Evolutionary conservation across 1,284 basidiomycete species (phyloP).

Genomic region (Sporisorium sorghi): DNA sequence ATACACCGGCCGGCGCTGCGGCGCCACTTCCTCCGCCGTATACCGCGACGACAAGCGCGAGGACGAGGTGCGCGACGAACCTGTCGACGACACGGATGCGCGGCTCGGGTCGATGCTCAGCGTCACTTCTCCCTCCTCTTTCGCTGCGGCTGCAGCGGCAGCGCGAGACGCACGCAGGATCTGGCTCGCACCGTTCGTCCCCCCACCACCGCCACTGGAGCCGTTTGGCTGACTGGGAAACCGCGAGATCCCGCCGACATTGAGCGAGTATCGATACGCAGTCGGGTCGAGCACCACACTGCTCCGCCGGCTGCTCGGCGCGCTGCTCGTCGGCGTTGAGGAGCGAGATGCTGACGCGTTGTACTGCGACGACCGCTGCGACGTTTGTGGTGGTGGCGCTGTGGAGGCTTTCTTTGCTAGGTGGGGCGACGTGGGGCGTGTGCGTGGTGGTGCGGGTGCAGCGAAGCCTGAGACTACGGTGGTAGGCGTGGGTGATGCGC

Average conservation of each 20-base stretch:
- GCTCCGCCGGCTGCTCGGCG: slow-evolving; percentile 19
- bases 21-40: slow-evolving; percentile 38
- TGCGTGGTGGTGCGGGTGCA: not conserved
- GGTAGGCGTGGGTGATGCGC: not conserved
- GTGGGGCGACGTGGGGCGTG: slow-evolving; percentile 1
- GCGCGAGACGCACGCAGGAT: slow-evolving; percentile 16
- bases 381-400: not conserved
- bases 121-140: not conserved
- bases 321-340: slow-evolving; percentile 16
- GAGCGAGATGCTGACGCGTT: slow-evolving; percentile 5
- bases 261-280: slow-evolving; percentile 35
- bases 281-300: slow-evolving; percentile 25
- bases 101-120: slow-evolving; percentile 23
- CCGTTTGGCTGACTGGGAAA: slow-evolving; percentile 16
- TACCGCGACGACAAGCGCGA: slow-evolving; percentile 26
- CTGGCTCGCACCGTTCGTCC: slow-evolving; percentile 23
- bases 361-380: not conserved
- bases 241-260: slow-evolving; percentile 14
- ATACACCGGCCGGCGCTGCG: slow-evolving; percentile 32
- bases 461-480: slow-evolving; percentile 7
- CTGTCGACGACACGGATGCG: slow-evolving; percentile 13
- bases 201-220: not conserved
- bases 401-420: not conserved
- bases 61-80: slow-evolving; percentile 12
- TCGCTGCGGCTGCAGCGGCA: not conserved